Base-by-base conservation (phyloP, 1,284 basidiomycete genomes). In the Stereum hirsutum region DNA sequence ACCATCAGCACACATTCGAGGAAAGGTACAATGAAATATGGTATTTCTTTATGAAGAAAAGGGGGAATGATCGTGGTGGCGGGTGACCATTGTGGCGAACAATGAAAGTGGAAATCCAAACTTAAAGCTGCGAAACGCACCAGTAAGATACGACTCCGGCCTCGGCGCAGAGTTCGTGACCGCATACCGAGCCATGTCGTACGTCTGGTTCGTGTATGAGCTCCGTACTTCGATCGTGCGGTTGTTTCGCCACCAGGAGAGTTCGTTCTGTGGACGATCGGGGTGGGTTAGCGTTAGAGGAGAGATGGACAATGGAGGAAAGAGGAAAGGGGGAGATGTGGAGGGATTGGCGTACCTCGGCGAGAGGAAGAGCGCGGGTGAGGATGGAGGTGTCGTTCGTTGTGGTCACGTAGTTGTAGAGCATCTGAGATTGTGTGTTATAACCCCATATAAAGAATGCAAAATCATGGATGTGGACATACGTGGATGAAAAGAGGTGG, bases 401-500 rank as follows among this genome's bases (percentile, higher is more conserved):
- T 5, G 63, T 63, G 10, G 68, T 59, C 30, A 86, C 66, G 49
- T 86, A 88, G 43, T 70, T 68, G 33, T 69, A 68, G n/a, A 87
- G 63, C 82, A 88, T 87, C 70, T 82, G 24, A n/a, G 45, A 31
- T 12, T 27, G 34, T 41, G 6, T 10, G 14, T 37, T 15, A 30
- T 44, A 26, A 43, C 44, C 23, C 41, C 38, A 37, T 27, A 36
- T 45, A 3, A 37, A 32, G 5, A 14, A 8, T 41, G 19, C 4
- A 24, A 5, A 26, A 15, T 3, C 15, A 8, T 31, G 4, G 37
- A 3, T 10, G 35, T 10, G 39, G 17, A 58, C 74, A 49, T 48
- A 85, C 85, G 54, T 82, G 81, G 36, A 84, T 76, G 61, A 92
- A 92, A 27, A 94, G 57, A 3, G 92, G 91, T 7, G 92, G 91